Evolutionary conservation across 1,284 basidiomycete genomes (phyloP).

Genomic region (Cryptococcus jaspeensis): DNA sequence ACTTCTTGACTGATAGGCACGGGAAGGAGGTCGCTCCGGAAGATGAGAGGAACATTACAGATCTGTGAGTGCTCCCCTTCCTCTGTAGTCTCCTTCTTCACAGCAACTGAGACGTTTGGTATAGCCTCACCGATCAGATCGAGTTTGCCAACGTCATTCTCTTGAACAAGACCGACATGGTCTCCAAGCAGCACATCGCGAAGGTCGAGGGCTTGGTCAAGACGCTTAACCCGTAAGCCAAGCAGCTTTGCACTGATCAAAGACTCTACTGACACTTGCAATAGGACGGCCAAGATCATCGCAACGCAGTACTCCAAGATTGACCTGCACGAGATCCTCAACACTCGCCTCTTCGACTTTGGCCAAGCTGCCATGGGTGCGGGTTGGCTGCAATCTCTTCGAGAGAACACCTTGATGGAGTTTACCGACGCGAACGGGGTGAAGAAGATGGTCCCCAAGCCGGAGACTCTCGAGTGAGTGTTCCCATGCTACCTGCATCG

Average conservation of each 20-base stretch:
- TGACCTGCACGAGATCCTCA: conserved; percentile 49
- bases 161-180: conserved; percentile 53
- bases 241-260: background rate
- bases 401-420: conserved; percentile 41
- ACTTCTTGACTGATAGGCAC: conserved; percentile 53
- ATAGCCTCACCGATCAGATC: conserved; percentile 50
- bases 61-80: conserved; percentile 34
- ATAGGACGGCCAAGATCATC: conserved; percentile 44
- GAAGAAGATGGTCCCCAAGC: conserved; percentile 42
- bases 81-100: background rate
- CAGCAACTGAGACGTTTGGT: conserved; percentile 31
- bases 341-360: conserved; percentile 50
- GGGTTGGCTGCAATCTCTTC: conserved; percentile 53
- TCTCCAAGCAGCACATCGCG: conserved; percentile 37
- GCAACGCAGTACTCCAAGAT: conserved; percentile 43
- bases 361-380: conserved; percentile 52
- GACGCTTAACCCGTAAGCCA: conserved; percentile 52
- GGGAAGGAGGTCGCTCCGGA: conserved; percentile 48
- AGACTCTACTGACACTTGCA: background rate
- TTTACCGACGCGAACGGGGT: conserved; percentile 26
- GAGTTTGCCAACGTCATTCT: conserved; percentile 55
- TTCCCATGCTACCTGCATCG: background rate
- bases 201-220: conserved; percentile 46
- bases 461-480: conserved; percentile 52
- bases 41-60: conserved; percentile 55